Conservation (phyloP, 148 eudicot species). For the Suaeda aralocaspica region DNA sequence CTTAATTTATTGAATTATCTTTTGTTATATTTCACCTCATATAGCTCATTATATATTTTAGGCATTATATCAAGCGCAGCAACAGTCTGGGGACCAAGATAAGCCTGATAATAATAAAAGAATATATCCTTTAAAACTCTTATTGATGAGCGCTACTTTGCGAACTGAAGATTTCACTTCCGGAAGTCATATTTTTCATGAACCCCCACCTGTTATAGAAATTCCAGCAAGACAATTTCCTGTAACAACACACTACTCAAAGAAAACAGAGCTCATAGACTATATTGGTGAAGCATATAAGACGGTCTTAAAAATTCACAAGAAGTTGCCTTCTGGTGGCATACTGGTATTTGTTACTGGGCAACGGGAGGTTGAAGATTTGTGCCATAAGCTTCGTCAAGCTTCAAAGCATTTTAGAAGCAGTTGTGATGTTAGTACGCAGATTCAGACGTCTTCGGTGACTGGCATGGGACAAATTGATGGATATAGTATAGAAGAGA, state of each 20-base stretch:
- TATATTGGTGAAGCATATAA: conserved; percentile 87
- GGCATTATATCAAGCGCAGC: conserved; percentile 54
- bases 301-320: conserved; percentile 83
- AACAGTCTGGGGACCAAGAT: conserved; percentile 44
- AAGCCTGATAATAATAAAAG: conserved; percentile 28
- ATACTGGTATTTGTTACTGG: conserved; percentile 93
- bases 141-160: conserved; percentile 96
- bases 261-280: conserved; percentile 69
- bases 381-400: conserved; percentile 67
- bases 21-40: background rate
- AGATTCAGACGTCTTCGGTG: conserved; percentile 23
- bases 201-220: conserved; percentile 65
- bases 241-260: conserved; percentile 63
- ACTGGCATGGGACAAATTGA: conserved; percentile 31
- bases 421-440: conserved; percentile 21
- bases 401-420: conserved; percentile 54
- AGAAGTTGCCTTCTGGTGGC: conserved; percentile 86
- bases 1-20: background rate
- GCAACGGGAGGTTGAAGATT: conserved; percentile 78
- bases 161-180: conserved; percentile 82
- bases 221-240: conserved; percentile 66
- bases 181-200: conserved; percentile 45
- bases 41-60: conserved; percentile 14
- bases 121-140: conserved; percentile 64
- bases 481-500: conserved; percentile 55